Percentiles rank a stretch among this genome's conserved stretches.
Conservation (phyloP, 139 green algal genomes). For the Desmodesmus armatus region DNA sequence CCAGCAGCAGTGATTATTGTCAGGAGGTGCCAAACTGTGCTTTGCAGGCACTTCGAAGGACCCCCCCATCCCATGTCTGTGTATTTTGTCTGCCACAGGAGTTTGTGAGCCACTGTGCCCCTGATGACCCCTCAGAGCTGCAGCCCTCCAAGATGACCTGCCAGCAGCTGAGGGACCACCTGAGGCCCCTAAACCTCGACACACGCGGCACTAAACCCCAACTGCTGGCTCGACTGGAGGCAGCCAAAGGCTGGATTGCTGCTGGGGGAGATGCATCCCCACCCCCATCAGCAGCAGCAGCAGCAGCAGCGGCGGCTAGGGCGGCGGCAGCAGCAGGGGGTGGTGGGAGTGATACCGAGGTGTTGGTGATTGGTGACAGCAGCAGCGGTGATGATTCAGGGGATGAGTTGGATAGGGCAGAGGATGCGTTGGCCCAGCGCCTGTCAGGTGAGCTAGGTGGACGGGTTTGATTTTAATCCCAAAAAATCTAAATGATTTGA, state of each 20-base stretch:
- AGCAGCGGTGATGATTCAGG: slow-evolving; percentile 19
- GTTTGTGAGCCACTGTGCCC: slow-evolving; percentile 83
- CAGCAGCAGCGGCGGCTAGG: not conserved
- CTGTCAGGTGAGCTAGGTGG: slow-evolving; percentile 21
- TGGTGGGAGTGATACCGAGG: not conserved
- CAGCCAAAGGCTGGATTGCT: slow-evolving; percentile 14
- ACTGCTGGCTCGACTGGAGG: slow-evolving; percentile 52
- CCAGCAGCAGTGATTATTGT: too few species aligned
- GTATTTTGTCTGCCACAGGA: slow-evolving; percentile 31
- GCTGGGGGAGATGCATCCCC: not conserved
- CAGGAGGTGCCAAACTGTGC: too few species aligned
- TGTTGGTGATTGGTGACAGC: not conserved
- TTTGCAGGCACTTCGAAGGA: not conserved
- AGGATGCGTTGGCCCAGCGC: not conserved
- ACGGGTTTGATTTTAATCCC: not conserved
- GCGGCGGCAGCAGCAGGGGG: not conserved
- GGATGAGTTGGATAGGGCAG: slow-evolving; percentile 26
- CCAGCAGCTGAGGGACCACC: slow-evolving; percentile 51
- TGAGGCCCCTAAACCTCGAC: slow-evolving; percentile 48
- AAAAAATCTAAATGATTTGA: not conserved
- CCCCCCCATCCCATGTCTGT: not conserved
- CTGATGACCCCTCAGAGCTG: slow-evolving; percentile 63
- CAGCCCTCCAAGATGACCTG: slow-evolving; percentile 59
- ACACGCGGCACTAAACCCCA: slow-evolving; percentile 48
- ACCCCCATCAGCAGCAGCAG: not conserved